Base-by-base conservation (phyloP, 2,329 filamentous ascomycete genomes). In the Balansia obtecta region DNA sequence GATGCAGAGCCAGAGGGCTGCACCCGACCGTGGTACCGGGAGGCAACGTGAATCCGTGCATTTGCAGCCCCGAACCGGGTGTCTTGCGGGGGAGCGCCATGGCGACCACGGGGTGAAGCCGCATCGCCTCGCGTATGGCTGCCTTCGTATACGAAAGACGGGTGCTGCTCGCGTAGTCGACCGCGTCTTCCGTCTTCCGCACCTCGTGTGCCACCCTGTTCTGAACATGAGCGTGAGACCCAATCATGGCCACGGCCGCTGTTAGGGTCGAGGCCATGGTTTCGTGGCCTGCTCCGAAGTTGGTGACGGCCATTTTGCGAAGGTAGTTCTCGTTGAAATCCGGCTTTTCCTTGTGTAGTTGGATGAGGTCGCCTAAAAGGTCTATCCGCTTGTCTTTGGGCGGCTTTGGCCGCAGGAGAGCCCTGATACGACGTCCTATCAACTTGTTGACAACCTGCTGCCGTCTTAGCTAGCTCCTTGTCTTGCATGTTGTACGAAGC, bases 201-300 rank as follows among this genome's bases (percentile, higher is more conserved):
- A 73, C 52, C 48, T 69, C 65, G 15, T 66, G 62, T 1, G 57
- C 53, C 0, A 73, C 63, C 2, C 55, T 60, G 1, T 50, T 22
- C 41, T 71, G 68, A 0, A 67, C 60, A 0, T 59, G 55, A 0
- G 56, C 39, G 32, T 72, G 65, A 0, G 67, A 66, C 1, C 67
- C 72, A 22, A 79, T 63, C 65, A 75, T 69, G 45, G 71, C 63
- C 45, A 79, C 57, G 20, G 68, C 63, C 3, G 75, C 70, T 0
- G 74, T 77, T 7, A 78, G 57, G 0, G 75, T 74, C 1, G 74
- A 74, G 11, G 72, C 73, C 64, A 76, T 68, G 0, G 75, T 78
- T 56, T 78, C 75, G 52, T 78, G 75, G 0, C 75, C 75, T 1
- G 75, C 75, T 11, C 75, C 75, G 55, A 78, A 77, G 54, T 78